phyloP scores from a whole-genome alignment of 352 stramenopile species.

The Phytophthora europaea region DNA sequence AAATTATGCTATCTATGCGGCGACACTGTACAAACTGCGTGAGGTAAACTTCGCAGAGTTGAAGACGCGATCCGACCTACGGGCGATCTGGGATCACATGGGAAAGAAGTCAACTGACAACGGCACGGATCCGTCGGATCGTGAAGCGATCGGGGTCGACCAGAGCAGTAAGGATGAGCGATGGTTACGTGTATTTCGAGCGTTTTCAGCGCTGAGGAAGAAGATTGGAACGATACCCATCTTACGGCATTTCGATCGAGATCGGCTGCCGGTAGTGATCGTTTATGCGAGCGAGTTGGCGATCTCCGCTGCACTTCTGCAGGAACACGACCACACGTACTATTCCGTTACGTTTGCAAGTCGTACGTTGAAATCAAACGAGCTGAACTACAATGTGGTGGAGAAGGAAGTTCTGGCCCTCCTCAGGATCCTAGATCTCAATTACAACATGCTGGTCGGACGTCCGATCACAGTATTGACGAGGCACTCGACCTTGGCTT shows the following conservation, averaged over 20 bases:
- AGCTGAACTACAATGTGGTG: slow-evolving; percentile 13
- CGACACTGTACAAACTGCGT: no score
- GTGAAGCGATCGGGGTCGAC: no score
- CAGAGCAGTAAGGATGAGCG: neutral
- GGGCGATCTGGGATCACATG: no score
- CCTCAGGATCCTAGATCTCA: slow-evolving; percentile 6
- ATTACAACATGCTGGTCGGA: slow-evolving; percentile 12
- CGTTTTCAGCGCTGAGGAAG: neutral
- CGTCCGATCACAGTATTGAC: neutral
- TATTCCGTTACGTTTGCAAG: slow-evolving; percentile 17
- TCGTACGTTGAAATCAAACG: slow-evolving; percentile 14
- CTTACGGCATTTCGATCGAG: slow-evolving; percentile 7
- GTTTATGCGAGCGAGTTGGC: slow-evolving; percentile 28
- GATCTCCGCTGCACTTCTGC: slow-evolving; percentile 4
- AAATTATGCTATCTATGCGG: no score
- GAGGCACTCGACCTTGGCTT: slow-evolving; percentile 7
- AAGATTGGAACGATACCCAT: slow-evolving; percentile 21
- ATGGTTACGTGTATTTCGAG: neutral
- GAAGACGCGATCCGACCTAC: no score
- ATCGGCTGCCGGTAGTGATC: slow-evolving; percentile 5
- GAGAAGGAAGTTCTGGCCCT: slow-evolving; percentile 12
- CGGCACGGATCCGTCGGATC: no score
- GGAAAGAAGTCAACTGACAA: no score
- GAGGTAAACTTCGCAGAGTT: no score
- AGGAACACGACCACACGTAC: slow-evolving; percentile 19